Evolutionary conservation across 75 land plant genomes (phyloP).

Genomic region (Adiantum capillusveneris): DNA sequence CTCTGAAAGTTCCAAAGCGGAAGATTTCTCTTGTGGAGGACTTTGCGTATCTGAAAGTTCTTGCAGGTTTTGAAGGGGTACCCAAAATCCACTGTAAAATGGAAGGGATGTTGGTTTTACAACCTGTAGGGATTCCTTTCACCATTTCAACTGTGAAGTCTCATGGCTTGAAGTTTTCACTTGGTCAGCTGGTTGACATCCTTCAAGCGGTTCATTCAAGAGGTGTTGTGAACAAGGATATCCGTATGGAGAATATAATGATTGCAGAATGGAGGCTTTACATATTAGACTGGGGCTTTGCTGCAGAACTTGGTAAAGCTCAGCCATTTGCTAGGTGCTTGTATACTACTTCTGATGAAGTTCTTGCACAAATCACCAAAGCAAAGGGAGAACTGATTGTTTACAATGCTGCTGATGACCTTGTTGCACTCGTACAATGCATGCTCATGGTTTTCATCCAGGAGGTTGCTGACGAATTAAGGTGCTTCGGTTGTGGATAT

Average conservation of each 20-base stretch:
- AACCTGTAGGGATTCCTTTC: constrained; percentile 1
- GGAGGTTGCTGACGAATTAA: not conserved
- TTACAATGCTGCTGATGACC: constrained; percentile 1
- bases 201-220: not conserved
- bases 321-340: not conserved
- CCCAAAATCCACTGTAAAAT: not conserved
- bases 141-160: not conserved
- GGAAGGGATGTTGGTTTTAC: not conserved
- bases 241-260: constrained; percentile 1
- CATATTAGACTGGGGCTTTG: not conserved
- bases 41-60: not conserved
- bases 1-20: not conserved
- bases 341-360: not conserved
- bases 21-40: not conserved
- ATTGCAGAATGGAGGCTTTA: not conserved
- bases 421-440: not conserved
- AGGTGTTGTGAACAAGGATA: not conserved
- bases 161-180: not conserved
- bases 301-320: not conserved
- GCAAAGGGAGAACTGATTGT: not conserved
- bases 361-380: not conserved
- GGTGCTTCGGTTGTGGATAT: not conserved
- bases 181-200: not conserved
- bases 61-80: not conserved
- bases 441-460: not conserved